Conservation (phyloP, 768 basidiomycete genomes). For the Auriscalpium vulgare region DNA sequence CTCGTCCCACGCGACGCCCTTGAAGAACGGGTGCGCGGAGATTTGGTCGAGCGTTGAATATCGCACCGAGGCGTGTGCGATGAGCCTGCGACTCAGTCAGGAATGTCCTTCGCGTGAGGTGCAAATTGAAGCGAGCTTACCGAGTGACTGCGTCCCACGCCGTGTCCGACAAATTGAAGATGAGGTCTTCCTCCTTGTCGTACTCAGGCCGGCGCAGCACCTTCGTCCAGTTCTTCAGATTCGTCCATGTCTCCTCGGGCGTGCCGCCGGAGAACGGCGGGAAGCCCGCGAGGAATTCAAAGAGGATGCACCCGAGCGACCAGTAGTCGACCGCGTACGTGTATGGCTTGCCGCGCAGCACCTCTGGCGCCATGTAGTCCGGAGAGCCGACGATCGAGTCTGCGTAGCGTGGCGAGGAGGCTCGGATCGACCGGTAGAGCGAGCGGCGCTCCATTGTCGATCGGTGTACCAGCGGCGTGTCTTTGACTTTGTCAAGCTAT, state of each 20-base stretch:
- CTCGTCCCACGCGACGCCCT: slow-evolving; percentile 64
- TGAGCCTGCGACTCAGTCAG: slow-evolving; percentile 46
- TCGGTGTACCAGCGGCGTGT: slow-evolving; percentile 81
- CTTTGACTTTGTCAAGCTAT: slow-evolving; percentile 94
- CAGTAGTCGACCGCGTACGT: slow-evolving; percentile 96
- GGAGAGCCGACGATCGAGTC: slow-evolving; percentile 98
- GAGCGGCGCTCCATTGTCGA: slow-evolving; percentile 93
- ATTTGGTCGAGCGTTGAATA: slow-evolving; percentile 70
- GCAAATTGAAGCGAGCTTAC: slow-evolving; percentile 32
- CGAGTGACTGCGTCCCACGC: slow-evolving; percentile 93
- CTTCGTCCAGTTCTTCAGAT: slow-evolving; percentile 95
- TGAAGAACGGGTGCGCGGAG: slow-evolving; percentile 77
- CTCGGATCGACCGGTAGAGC: slow-evolving; percentile 86
- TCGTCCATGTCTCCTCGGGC: slow-evolving; percentile 98
- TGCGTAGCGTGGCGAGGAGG: slow-evolving; percentile 87
- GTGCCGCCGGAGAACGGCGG: slow-evolving; percentile 96
- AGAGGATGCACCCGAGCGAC: slow-evolving; percentile 97
- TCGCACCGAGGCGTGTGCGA: slow-evolving; percentile 78
- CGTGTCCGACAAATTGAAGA: slow-evolving; percentile 89
- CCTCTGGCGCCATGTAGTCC: slow-evolving; percentile 97
- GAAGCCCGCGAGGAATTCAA: slow-evolving; percentile 95
- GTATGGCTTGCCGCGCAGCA: slow-evolving; percentile 90
- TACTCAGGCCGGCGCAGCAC: slow-evolving; percentile 91
- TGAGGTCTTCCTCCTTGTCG: slow-evolving; percentile 89
- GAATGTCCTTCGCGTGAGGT: not conserved